A percentile compares a stretch with the other conserved stretches of the same genome.
phyloP scores from a whole-genome alignment of 306 rosid species.

The Nissolia schottii region DNA sequence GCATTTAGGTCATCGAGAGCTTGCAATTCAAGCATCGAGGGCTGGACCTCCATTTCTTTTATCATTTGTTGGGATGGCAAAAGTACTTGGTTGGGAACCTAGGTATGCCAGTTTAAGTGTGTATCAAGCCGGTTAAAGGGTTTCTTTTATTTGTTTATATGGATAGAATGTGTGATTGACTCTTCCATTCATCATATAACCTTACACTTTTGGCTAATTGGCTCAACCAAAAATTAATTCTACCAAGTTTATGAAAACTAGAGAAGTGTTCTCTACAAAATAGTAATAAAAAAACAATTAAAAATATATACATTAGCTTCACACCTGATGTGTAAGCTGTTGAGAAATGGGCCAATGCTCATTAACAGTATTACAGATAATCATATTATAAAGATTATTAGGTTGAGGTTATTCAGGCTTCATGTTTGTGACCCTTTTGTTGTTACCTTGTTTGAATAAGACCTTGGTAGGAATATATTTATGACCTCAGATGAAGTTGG shows the following conservation, averaged over 20 bases:
- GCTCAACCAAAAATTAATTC: not conserved
- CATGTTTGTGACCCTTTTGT: not conserved
- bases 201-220: not conserved
- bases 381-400: not conserved
- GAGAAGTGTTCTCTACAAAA: not conserved
- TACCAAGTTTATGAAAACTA: not conserved
- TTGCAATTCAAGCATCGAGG: constrained; percentile 90
- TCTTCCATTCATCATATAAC: not conserved
- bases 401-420: not conserved
- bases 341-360: not conserved
- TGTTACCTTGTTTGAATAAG: not conserved
- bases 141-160: not conserved
- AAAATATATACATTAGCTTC: not conserved
- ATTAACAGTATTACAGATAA: not conserved
- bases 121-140: not conserved
- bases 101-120: constrained; percentile 46
- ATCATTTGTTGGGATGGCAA: constrained; percentile 88
- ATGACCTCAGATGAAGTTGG: not conserved
- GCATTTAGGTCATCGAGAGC: constrained; percentile 94
- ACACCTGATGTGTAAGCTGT: not conserved
- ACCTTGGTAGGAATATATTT: not conserved
- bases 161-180: not conserved
- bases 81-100: constrained; percentile 91
- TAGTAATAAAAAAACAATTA: not conserved
- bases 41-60: constrained; percentile 88